Percentiles rank a stretch among this genome's conserved stretches.
Conservation (phyloP, 306 rosid species). For the Abrus precatorius region DNA sequence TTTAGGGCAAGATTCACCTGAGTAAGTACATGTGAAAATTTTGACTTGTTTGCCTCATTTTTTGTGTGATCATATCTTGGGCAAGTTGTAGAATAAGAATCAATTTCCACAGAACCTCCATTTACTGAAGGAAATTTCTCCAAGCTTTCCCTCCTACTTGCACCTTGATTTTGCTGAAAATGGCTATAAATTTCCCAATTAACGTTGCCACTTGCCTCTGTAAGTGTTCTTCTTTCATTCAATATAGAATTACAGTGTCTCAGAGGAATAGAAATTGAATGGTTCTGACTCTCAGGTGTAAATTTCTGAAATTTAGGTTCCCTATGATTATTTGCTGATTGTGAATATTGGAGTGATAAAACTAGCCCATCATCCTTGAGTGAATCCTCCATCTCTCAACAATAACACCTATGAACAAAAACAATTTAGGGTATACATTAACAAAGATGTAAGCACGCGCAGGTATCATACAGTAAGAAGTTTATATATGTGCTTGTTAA, state of each 20-base stretch:
- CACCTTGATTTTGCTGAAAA: constrained; percentile 16
- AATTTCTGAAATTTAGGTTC: constrained; percentile 10
- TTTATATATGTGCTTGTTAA: neutral
- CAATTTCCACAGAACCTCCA: constrained; percentile 35
- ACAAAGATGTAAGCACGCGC: neutral
- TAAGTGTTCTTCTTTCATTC: constrained; percentile 42
- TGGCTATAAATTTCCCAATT: neutral
- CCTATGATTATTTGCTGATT: neutral
- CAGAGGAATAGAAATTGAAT: constrained; percentile 53
- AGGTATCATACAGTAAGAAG: neutral
- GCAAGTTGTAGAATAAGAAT: constrained; percentile 61
- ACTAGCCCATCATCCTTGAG: constrained; percentile 50
- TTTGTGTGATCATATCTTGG: constrained; percentile 46
- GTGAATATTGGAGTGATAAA: constrained; percentile 26
- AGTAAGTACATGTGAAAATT: constrained; percentile 44
- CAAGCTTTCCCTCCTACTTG: neutral
- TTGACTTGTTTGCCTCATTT: constrained; percentile 40
- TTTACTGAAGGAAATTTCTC: constrained; percentile 50
- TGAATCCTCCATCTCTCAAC: constrained; percentile 52
- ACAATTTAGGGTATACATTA: neutral
- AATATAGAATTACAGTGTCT: neutral
- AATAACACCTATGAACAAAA: constrained; percentile 40
- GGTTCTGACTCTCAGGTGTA: constrained; percentile 37
- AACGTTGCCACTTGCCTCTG: constrained; percentile 47
- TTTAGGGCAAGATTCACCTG: constrained; percentile 41